Conservation (phyloP, 1,284 basidiomycete species). For the Binderoboletus segoi region DNA sequence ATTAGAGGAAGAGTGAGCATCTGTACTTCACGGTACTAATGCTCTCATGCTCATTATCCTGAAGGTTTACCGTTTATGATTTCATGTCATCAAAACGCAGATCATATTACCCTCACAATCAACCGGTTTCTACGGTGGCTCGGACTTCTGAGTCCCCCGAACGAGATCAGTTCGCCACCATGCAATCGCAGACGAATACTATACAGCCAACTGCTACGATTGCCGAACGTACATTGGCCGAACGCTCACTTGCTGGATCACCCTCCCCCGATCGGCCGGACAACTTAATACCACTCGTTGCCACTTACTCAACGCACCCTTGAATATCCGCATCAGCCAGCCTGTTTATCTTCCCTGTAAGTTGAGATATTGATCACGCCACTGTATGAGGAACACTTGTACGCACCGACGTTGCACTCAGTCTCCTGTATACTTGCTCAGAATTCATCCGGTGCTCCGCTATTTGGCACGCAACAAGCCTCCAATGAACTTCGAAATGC, state of each 20-base stretch:
- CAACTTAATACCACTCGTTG: conserved; percentile 32
- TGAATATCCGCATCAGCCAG: conserved; percentile 7
- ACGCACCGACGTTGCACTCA: conserved; percentile 4
- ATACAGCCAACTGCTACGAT: conserved; percentile 52
- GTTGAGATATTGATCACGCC: neutral
- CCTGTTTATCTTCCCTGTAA: neutral
- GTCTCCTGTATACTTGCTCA: conserved; percentile 14
- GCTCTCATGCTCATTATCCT: conserved; percentile 3
- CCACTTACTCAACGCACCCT: conserved; percentile 25
- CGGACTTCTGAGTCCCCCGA: conserved; percentile 43
- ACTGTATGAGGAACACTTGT: conserved; percentile 1
- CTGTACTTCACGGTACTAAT: neutral
- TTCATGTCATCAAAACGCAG: conserved; percentile 62
- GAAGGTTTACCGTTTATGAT: conserved; percentile 79
- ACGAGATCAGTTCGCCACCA: conserved; percentile 35
- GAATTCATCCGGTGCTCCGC: neutral
- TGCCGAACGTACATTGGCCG: conserved; percentile 51
- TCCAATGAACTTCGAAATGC: neutral
- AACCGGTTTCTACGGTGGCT: conserved; percentile 55
- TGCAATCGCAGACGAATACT: conserved; percentile 46
- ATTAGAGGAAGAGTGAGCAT: conserved; percentile 87
- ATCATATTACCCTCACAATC: conserved; percentile 81
- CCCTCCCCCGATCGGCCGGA: conserved; percentile 39
- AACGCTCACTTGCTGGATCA: conserved; percentile 64
- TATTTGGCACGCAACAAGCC: neutral